Evolutionary conservation across 192 early-diverging fungal genomes (phyloP), one percentile per base, ranked within the genome.

Genomic region (Jimgerdemannia flammicorona): DNA sequence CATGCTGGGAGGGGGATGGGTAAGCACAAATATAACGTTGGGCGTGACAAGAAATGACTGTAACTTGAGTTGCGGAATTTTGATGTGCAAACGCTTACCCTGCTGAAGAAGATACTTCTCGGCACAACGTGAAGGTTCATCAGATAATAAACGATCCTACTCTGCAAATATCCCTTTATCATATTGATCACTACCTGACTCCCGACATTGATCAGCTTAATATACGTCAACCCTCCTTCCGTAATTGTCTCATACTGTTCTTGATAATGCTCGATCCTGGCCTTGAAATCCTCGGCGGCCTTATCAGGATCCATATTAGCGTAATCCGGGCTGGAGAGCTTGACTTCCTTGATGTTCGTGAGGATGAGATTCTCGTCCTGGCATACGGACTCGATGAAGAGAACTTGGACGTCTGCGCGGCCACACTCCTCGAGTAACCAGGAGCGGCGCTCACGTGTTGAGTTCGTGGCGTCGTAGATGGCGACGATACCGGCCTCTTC

Each of bases 61-160:
- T 75, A 63, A 40, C 29, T 29, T 29, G 1, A 29, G 29, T 29
- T 29, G 29, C 29, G 29, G 29, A 29, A 29, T 29, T 29, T 29
- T 1, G 29, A 29, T 29, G 29, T 29, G 29, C 29, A 79, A 8
- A 59, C 18, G 81, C 85, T 73, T 73, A 87, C 86, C 71, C 93
- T 88, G 76, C 86, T 93, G 77, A 97, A 97, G 83, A 97, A 96
- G 71, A 99, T 95, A 76, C 90, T 93, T 71, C 95, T 90, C 41
- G 98, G 96, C 4, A 92, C 91, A 75, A 96, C 98, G 84, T 99
- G 97, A 54, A 99, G 88, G 81, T 99, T 99, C 97, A 99, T 98
- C 77, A 99, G 82, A 82, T 96, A 99, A 85, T 98, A 99, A 18
- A 98, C 96, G 72, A 99, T 95, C 49, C 97, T 88, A 70, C 95